These are phyloP conservation scores for Chlorella vulgaris DNA, from an alignment of 139 green algal genomes.

Conservation along the genomic window DNA sequence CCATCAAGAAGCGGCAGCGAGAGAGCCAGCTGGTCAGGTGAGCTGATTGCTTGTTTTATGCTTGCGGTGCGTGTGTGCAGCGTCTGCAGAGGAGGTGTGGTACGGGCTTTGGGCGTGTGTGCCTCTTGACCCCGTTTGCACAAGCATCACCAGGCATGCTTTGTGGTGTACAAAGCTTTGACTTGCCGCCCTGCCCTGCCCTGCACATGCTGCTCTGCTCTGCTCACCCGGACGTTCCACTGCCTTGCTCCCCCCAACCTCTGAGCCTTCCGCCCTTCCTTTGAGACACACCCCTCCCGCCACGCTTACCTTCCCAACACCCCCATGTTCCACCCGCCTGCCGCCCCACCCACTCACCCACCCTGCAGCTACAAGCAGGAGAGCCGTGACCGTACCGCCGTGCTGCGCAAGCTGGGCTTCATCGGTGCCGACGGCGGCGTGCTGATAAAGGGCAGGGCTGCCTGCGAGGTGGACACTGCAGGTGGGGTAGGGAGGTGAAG, in stretches of 20 bases:
- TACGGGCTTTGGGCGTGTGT: too few species aligned
- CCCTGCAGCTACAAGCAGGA: conserved; percentile 64
- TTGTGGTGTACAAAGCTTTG: too few species aligned
- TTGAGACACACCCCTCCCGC: not conserved
- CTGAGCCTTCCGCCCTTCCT: too few species aligned
- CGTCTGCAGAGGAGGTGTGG: too few species aligned
- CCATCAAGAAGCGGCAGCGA: conserved; percentile 53
- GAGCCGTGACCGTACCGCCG: conserved; percentile 55
- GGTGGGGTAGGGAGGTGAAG: not conserved
- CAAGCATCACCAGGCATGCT: too few species aligned
- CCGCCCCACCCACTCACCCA: not conserved
- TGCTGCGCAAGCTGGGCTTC: conserved; percentile 88
- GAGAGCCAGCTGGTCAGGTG: conserved; percentile 55
- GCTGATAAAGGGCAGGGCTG: conserved; percentile 66
- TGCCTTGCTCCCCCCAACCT: too few species aligned
- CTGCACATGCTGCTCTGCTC: too few species aligned
- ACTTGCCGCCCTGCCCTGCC: too few species aligned
- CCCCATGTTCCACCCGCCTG: not conserved
- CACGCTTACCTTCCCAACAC: not conserved
- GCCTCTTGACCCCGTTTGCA: too few species aligned
- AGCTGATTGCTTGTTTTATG: not conserved
- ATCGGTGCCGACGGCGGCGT: conserved; percentile 76
- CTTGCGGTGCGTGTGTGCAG: too few species aligned
- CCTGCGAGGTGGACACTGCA: conserved; percentile 29
- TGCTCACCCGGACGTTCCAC: too few species aligned